Evolutionary conservation across 495 filamentous ascomycete genomes (phyloP).

Genomic region (Talaromyces proteolyticus): DNA sequence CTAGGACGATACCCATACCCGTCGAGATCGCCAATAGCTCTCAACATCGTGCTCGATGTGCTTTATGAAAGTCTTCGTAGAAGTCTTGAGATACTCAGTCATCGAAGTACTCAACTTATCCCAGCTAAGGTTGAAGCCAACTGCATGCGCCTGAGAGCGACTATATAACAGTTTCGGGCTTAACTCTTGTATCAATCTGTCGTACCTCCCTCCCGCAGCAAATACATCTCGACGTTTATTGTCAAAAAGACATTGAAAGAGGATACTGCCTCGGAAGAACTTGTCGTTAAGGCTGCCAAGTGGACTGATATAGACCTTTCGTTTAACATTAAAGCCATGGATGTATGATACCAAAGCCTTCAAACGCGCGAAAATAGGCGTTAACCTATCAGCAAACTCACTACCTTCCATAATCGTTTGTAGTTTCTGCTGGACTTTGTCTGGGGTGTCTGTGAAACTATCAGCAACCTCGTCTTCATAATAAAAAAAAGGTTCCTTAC

Average conservation of each 20-base stretch:
- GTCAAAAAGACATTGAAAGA: conserved; percentile 91
- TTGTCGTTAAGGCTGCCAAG: conserved; percentile 87
- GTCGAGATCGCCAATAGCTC: conserved; percentile 55
- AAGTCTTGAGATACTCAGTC: conserved; percentile 55
- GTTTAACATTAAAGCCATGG: conserved; percentile 64
- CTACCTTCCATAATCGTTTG: conserved; percentile 68
- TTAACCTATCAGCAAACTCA: conserved; percentile 56
- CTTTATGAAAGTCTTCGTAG: conserved; percentile 59
- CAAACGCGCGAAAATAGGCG: conserved; percentile 73
- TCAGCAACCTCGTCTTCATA: not conserved
- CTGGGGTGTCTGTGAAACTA: conserved; percentile 50
- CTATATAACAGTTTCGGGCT: conserved; percentile 31
- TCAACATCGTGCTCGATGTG: conserved; percentile 41
- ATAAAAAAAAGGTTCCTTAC: conserved; percentile 30
- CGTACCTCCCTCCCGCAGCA: conserved; percentile 91
- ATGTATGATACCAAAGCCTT: conserved; percentile 69
- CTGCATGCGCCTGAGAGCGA: conserved; percentile 56
- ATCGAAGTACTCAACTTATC: conserved; percentile 67
- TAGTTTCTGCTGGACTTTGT: conserved; percentile 68
- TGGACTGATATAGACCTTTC: conserved; percentile 79
- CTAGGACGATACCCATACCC: conserved; percentile 39
- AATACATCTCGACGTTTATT: conserved; percentile 79
- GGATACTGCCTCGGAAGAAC: conserved; percentile 80
- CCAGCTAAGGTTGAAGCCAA: conserved; percentile 90
- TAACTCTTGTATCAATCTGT: conserved; percentile 63